phyloP scores from a whole-genome alignment of 179 eudicot genomes.

The Vitellaria paradoxa region DNA sequence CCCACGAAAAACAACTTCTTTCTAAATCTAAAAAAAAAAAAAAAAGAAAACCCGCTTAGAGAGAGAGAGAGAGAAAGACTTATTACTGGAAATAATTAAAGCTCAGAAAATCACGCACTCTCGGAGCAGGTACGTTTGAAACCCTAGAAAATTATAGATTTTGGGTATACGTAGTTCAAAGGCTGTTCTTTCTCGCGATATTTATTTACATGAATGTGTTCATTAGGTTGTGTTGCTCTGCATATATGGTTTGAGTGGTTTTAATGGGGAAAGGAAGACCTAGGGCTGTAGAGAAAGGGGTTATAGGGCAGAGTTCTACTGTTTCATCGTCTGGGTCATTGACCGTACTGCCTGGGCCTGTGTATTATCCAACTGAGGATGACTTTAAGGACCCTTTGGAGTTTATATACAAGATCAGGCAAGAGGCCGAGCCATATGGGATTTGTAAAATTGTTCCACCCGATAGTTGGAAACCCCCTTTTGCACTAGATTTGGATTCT shows the following conservation, averaged over 20 bases:
- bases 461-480: constrained; percentile 84
- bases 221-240: not conserved
- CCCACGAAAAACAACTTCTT: constrained; percentile 4
- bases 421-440: constrained; percentile 87
- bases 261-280: constrained; percentile 94
- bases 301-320: constrained; percentile 51
- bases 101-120: not conserved
- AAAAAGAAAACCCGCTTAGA: not conserved
- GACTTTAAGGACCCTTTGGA: constrained; percentile 91
- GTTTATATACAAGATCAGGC: constrained; percentile 80
- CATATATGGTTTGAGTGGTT: constrained; percentile 19
- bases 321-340: constrained; percentile 37
- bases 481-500: constrained; percentile 62
- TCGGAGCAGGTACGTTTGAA: constrained; percentile 17
- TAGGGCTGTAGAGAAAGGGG: constrained; percentile 87
- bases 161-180: not conserved
- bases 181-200: not conserved
- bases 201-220: not conserved
- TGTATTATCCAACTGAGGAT: constrained; percentile 85
- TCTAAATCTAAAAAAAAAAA: not conserved
- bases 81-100: not conserved
- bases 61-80: not conserved
- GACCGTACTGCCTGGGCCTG: constrained; percentile 71
- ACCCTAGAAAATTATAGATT: constrained; percentile 18
- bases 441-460: constrained; percentile 96